Conservation (phyloP, 169 alveolate genomes). For the Eimeria nieschulzi region DNA sequence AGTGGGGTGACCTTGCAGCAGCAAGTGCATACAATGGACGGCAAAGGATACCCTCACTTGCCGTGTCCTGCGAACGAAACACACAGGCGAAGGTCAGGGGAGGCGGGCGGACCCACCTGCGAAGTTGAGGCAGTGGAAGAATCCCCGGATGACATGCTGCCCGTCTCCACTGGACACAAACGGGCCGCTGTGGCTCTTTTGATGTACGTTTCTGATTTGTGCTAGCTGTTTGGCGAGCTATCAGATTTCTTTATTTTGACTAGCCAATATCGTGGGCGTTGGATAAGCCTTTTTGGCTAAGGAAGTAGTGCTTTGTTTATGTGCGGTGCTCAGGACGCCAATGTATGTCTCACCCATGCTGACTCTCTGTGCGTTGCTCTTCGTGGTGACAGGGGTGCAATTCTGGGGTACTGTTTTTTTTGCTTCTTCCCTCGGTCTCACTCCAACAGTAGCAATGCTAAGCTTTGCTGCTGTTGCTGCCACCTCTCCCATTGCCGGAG, state of each 20-base stretch:
- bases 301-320: background rate
- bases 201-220: background rate
- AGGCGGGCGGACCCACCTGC: background rate
- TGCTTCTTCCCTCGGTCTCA: constrained; percentile 34
- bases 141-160: background rate
- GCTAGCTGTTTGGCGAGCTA: background rate
- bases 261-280: no score
- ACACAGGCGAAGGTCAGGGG: background rate
- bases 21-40: background rate
- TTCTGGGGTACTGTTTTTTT: constrained; percentile 69
- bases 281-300: background rate
- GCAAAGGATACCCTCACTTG: background rate
- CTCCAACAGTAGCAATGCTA: constrained; percentile 58
- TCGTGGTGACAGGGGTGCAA: constrained; percentile 77
- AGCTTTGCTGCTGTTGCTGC: constrained; percentile 73
- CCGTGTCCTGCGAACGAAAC: background rate
- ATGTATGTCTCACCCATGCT: constrained; percentile 63
- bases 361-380: constrained; percentile 72
- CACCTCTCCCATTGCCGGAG: constrained; percentile 70
- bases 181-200: background rate
- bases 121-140: background rate
- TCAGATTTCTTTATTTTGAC: no score
- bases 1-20: background rate
- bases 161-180: background rate
- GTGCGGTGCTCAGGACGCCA: constrained; percentile 47